Evolutionary conservation across 78 protist species (phyloP).

Genomic region (Dictyostelium capitatum): DNA sequence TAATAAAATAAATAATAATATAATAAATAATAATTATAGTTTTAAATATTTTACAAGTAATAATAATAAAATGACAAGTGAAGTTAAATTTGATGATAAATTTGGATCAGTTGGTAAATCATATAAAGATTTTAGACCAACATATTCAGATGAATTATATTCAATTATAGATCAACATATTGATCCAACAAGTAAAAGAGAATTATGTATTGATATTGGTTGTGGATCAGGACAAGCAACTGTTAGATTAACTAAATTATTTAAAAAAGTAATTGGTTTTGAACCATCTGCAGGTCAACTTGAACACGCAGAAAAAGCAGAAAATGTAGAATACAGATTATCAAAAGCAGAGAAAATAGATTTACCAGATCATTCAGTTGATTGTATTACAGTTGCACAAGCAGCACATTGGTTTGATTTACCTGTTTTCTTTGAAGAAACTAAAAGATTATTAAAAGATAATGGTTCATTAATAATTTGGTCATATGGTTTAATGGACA

Average conservation of each 20-base stretch:
- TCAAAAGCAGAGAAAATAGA: slow-evolving; percentile 53
- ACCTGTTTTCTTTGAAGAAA: slow-evolving; percentile 7
- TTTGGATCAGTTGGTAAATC: slow-evolving; percentile 17
- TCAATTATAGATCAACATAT: slow-evolving; percentile 17
- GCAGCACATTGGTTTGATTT: slow-evolving; percentile 57
- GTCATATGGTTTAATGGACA: slow-evolving; percentile 12
- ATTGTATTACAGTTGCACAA: slow-evolving; percentile 44
- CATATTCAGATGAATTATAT: slow-evolving; percentile 42
- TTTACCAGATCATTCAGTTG: slow-evolving; percentile 19
- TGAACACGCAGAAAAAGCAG: neutral
- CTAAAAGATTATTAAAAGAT: slow-evolving; percentile 28
- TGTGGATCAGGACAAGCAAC: slow-evolving; percentile 73
- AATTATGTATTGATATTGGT: slow-evolving; percentile 52
- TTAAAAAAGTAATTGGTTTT: slow-evolving; percentile 52
- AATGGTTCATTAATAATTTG: slow-evolving; percentile 35
- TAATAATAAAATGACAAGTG: neutral
- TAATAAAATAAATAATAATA: too few species aligned
- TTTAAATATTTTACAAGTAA: neutral
- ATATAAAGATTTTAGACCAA: slow-evolving; percentile 45
- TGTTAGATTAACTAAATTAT: slow-evolving; percentile 4
- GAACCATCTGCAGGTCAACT: slow-evolving; percentile 54
- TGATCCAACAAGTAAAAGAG: neutral
- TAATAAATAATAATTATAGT: too few species aligned
- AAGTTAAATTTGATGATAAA: slow-evolving; percentile 9
- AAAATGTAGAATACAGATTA: slow-evolving; percentile 32